phyloP scores from a whole-genome alignment of 1,139 yeast species.

The Martiniozyma asiatica region DNA sequence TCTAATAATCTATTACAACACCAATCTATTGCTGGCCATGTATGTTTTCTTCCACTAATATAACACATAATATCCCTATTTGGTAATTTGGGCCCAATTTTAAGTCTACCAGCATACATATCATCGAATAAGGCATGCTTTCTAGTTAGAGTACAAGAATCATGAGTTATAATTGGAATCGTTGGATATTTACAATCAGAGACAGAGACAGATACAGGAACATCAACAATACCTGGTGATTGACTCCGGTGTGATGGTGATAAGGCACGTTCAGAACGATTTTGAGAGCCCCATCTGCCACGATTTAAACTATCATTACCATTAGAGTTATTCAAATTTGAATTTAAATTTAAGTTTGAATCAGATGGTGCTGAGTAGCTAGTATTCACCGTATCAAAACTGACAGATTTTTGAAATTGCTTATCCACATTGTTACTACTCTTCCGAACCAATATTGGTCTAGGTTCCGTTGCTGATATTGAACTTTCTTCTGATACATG shows the following conservation, averaged over 20 bases:
- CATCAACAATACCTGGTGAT: too few relatives aligned
- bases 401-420: slow-evolving; percentile 10
- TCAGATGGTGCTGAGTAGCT: too few relatives aligned
- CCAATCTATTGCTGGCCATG: slow-evolving; percentile 78
- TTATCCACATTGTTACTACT: slow-evolving; percentile 4
- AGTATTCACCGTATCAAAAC: slow-evolving; percentile 39
- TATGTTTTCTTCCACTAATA: slow-evolving; percentile 57
- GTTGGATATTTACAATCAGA: slow-evolving; percentile 20
- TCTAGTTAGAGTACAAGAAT: slow-evolving; percentile 39
- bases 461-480: not conserved
- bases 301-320: too few relatives aligned
- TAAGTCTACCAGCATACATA: slow-evolving; percentile 19
- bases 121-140: slow-evolving; percentile 30
- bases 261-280: slow-evolving; percentile 1
- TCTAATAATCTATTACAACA: slow-evolving; percentile 37
- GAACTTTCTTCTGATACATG: too few relatives aligned
- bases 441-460: slow-evolving; percentile 8
- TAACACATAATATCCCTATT: slow-evolving; percentile 49
- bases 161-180: slow-evolving; percentile 23
- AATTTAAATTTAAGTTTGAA: too few relatives aligned
- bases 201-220: too few relatives aligned
- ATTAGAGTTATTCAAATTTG: too few relatives aligned
- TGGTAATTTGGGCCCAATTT: slow-evolving; percentile 32
- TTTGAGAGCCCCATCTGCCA: slow-evolving; percentile 4
- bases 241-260: slow-evolving; percentile 3